Evolutionary conservation across 441 rosid species (phyloP), one percentile per base, ranked within the genome.

Genomic region (Melastoma candidum): DNA sequence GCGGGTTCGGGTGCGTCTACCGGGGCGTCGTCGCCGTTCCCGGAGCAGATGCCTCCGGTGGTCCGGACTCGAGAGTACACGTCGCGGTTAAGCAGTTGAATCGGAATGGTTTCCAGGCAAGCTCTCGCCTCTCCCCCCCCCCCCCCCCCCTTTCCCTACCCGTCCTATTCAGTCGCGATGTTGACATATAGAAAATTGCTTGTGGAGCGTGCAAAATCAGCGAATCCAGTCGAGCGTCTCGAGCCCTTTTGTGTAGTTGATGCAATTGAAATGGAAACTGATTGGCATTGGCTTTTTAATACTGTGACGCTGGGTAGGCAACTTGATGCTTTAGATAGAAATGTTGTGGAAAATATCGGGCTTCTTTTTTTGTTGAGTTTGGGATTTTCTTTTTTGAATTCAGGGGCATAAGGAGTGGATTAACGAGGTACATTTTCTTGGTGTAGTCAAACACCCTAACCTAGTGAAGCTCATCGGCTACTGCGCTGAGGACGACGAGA

Each of bases 341-440:
- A 36, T 6, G 41, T 36, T 36, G 41, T 9, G 8, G 41, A 17
- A 36, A 4, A 36, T 36, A 36, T 36, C 7, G 36, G 36, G 36
- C 22, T 17, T 17, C 22, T 29, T 36, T 2, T 36, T 36, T 36
- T 36, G 41, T 36, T 4, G 41, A 36, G 41, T 56, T 65, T 66
- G 77, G 68, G 70, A 71, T 17, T 17, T 17, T 17, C 22, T 17
- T 78, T 77, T 81, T 82, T 84, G 85, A 50, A 58, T 72, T 76
- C 95, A 92, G 98, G 98, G 98, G 84, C 95, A 88, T 61, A 92
- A 84, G 70, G 97, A 92, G 73, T 88, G 97, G 98, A 81, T 92
- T 63, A 88, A 92, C 68, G 98, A 92, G 54, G 98, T 92, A 67
- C 85, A 77, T 68, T 85, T 85, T 58, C 63, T 92, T 61, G 98